These are phyloP conservation scores for Globisporangium solare DNA, from an alignment of 352 stramenopile genomes.

Conservation along the genomic window DNA sequence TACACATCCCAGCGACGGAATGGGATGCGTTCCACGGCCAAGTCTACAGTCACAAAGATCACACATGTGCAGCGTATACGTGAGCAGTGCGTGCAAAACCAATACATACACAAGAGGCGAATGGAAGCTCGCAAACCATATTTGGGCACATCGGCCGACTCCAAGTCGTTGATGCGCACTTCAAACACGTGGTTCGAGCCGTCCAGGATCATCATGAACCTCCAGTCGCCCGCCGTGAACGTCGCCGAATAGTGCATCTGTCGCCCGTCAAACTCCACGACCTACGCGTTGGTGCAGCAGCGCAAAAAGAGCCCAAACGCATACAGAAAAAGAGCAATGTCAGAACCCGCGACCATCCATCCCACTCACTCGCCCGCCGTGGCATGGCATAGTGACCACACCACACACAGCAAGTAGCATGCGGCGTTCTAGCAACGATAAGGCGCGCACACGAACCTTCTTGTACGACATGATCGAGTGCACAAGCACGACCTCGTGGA, in stretches of 20 bases:
- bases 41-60: conserved; percentile 29
- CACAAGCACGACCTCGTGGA: conserved; percentile 71
- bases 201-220: conserved; percentile 74
- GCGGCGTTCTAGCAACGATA: neutral
- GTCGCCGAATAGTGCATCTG: conserved; percentile 82
- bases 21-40: conserved; percentile 72
- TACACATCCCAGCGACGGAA: conserved; percentile 84
- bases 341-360: neutral
- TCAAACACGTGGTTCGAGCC: conserved; percentile 70
- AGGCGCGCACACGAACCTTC: conserved; percentile 29
- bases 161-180: conserved; percentile 83
- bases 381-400: neutral
- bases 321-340: neutral
- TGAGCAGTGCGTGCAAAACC: neutral
- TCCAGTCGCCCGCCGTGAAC: conserved; percentile 73
- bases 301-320: neutral
- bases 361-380: neutral
- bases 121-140: conserved; percentile 43
- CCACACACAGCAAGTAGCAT: too few species aligned
- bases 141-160: conserved; percentile 72
- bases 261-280: conserved; percentile 72
- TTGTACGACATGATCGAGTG: conserved; percentile 87
- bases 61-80: neutral
- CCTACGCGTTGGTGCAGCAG: too few species aligned
- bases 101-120: neutral